Conservation (phyloP, 106 monocot genomes). For the Acorus gramineus region DNA sequence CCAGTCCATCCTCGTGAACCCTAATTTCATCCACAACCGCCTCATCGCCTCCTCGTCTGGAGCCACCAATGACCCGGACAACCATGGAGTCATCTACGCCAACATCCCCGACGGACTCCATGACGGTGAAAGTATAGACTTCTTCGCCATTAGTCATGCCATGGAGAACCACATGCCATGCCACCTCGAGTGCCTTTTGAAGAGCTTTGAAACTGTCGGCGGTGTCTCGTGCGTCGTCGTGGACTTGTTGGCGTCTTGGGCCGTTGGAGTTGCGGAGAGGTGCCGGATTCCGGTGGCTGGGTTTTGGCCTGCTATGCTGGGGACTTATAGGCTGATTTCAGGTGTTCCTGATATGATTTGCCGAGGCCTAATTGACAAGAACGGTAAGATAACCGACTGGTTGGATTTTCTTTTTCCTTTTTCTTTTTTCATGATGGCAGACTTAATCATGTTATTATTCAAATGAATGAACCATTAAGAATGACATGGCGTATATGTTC, state of each 20-base stretch:
- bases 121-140: slow-evolving; percentile 10
- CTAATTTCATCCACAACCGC: slow-evolving; percentile 45
- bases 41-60: background rate
- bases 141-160: slow-evolving; percentile 27
- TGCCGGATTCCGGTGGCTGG: slow-evolving; percentile 34
- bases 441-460: too few species aligned
- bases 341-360: slow-evolving; percentile 47
- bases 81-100: slow-evolving; percentile 6
- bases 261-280: slow-evolving; percentile 33
- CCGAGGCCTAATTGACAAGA: slow-evolving; percentile 41
- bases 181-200: slow-evolving; percentile 25
- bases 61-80: background rate
- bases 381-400: slow-evolving; percentile 5
- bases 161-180: slow-evolving; percentile 51
- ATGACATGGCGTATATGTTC: too few species aligned
- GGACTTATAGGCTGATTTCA: slow-evolving; percentile 34
- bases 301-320: slow-evolving; percentile 79
- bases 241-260: slow-evolving; percentile 75
- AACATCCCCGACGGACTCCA: slow-evolving; percentile 30
- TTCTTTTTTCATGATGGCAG: too few species aligned
- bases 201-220: background rate
- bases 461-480: too few species aligned
- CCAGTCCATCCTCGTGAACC: slow-evolving; percentile 26
- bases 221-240: slow-evolving; percentile 35
- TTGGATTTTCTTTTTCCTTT: too few species aligned